phyloP scores from a whole-genome alignment of 2,329 filamentous ascomycete species.

The Hymenoscyphus fraxineus region DNA sequence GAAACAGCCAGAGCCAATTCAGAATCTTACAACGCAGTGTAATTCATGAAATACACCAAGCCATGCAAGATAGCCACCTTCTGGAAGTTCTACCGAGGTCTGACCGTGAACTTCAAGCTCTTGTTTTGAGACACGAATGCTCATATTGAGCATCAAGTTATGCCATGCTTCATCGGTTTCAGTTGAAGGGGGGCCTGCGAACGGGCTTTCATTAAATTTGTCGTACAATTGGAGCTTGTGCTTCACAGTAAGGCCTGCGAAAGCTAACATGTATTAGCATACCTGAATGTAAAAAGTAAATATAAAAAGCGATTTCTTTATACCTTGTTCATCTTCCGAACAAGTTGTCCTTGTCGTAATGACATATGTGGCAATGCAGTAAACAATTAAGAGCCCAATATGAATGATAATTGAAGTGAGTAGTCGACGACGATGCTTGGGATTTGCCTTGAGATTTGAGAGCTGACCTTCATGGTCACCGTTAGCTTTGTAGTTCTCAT shows the following conservation, averaged over 20 bases:
- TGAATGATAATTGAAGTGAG: no score
- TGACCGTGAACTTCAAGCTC: not conserved
- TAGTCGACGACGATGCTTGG: no score
- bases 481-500: no score
- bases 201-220: not conserved
- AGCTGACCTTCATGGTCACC: no score
- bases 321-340: not conserved
- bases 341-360: not conserved
- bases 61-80: slow-evolving; percentile 2
- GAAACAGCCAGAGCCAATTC: not conserved
- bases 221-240: not conserved
- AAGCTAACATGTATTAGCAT: no score
- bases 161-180: slow-evolving; percentile 7
- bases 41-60: slow-evolving; percentile 8
- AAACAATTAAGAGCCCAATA: no score
- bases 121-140: not conserved
- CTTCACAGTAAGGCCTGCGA: not conserved
- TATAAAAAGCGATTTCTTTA: no score
- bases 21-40: slow-evolving; percentile 2
- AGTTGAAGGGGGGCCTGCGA: not conserved
- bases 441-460: no score
- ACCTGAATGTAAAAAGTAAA: no score
- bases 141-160: slow-evolving; percentile 1
- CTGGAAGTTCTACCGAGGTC: not conserved
- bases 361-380: not conserved